These are phyloP conservation scores for Rhinocladiella mackenziei DNA, from an alignment of 2,329 filamentous ascomycete species.

Conservation along the genomic window DNA sequence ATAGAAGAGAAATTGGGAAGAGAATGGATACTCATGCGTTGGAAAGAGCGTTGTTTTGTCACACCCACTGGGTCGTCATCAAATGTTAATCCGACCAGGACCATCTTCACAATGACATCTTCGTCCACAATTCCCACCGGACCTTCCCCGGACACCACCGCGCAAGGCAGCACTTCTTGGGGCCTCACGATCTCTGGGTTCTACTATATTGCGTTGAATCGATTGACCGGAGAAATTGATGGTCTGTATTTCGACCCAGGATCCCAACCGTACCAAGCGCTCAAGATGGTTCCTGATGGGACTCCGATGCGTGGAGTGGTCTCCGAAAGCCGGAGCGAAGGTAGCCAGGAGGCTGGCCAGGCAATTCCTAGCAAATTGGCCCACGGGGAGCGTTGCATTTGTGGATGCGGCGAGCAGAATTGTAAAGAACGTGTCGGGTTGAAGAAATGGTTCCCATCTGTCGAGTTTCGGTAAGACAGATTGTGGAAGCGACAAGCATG, in stretches of 20 bases:
- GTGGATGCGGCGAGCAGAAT: slow-evolving; percentile 15
- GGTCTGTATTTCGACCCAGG: slow-evolving; percentile 49
- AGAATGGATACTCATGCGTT: slow-evolving; percentile 50
- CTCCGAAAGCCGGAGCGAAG: not conserved
- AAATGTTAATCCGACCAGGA: slow-evolving; percentile 8
- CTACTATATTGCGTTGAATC: slow-evolving; percentile 48
- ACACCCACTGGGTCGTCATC: slow-evolving; percentile 9
- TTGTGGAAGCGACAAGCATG: not conserved
- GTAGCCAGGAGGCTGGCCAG: not conserved
- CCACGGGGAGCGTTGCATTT: not conserved
- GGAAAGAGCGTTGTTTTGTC: slow-evolving; percentile 51
- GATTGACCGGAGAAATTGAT: slow-evolving; percentile 45
- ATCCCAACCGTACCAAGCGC: slow-evolving; percentile 48
- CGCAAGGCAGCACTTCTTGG: slow-evolving; percentile 32
- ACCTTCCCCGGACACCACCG: not conserved
- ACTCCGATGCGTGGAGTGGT: slow-evolving; percentile 5
- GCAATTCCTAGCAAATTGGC: not conserved
- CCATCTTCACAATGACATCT: slow-evolving; percentile 13
- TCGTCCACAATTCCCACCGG: slow-evolving; percentile 1
- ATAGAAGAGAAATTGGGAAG: slow-evolving; percentile 31
- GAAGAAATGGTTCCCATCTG: slow-evolving; percentile 25
- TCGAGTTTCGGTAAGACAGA: slow-evolving; percentile 24
- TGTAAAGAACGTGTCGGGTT: slow-evolving; percentile 18
- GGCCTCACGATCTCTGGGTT: slow-evolving; percentile 50
- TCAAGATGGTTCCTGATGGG: slow-evolving; percentile 40